A percentile compares a stretch with the other conserved stretches of the same genome.
phyloP scores from a whole-genome alignment of 208 protist genomes.

The Leptomonas seymouri region DNA sequence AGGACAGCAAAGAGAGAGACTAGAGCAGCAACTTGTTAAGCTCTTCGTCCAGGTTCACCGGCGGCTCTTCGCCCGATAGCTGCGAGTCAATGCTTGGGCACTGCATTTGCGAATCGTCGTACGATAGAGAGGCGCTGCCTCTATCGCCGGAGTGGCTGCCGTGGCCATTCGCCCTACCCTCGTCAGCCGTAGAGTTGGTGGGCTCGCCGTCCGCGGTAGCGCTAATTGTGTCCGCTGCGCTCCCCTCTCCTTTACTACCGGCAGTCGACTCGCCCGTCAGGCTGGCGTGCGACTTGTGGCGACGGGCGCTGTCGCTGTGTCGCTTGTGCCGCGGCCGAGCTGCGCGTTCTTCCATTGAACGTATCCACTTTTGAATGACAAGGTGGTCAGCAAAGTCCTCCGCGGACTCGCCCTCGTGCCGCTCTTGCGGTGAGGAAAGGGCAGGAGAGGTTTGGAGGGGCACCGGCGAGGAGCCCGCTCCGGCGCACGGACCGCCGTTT shows the following conservation, averaged over 20 bases:
- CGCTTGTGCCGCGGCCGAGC: neutral
- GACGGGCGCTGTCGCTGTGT: neutral
- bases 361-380: slow-evolving; percentile 24
- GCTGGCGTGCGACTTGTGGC: neutral
- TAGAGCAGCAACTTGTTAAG: slow-evolving; percentile 53
- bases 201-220: neutral
- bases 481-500: neutral
- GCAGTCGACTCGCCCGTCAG: neutral
- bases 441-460: slow-evolving; percentile 1
- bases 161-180: neutral
- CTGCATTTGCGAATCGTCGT: neutral
- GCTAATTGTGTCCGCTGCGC: neutral
- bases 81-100: neutral
- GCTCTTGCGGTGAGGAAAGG: slow-evolving; percentile 8
- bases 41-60: slow-evolving; percentile 70
- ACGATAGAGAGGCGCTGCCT: neutral
- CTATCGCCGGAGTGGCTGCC: slow-evolving; percentile 3
- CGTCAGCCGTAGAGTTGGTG: neutral
- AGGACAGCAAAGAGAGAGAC: slow-evolving; percentile 16
- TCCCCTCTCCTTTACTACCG: neutral
- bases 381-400: slow-evolving; percentile 22
- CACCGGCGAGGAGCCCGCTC: neutral
- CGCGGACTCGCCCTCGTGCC: slow-evolving; percentile 12
- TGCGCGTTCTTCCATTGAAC: neutral
- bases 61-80: slow-evolving; percentile 7